Evolutionary conservation across 129 eudicot species (phyloP), one percentile per base, ranked within the genome.

Genomic region (Saussurea involucrata): DNA sequence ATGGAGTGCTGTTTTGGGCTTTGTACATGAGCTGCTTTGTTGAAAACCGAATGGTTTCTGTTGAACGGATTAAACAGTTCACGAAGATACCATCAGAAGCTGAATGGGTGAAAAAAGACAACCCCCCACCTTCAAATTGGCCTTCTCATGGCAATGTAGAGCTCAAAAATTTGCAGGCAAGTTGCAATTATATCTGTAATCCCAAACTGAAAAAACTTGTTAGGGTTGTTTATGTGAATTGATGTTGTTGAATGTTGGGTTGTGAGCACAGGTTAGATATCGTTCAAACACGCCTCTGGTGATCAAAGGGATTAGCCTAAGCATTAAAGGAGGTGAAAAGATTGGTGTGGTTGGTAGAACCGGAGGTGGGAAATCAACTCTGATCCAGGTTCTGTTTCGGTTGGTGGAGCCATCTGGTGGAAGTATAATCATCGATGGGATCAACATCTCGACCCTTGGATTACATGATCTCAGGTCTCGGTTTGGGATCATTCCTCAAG

Each of bases 311-410:
- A 85, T 94, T 18, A 67, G 84, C 5, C 83, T 86, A 11, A 81
- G 72, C 76, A 85, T 94, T 22, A 71, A 29, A 11, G 97, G 98
- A 28, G 96, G 98, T 36, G 92, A 87, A 33, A 94, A 94, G 83
- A 89, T 92, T 5, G 98, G 97, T 27, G 87, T 91, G 68, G 96
- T 94, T 80, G 97, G 98, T 9, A 84, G 98, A 78, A 94, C 98
- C 4, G 97, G 98, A 42, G 81, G 97, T 28, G 97, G 98, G 66
- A 94, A 91, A 57, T 91, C 97, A 18, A 94, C 98, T 64, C 76
- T 91, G 20, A 86, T 94, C 69, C 96, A 89, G 63, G 96, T 89
- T 37, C 83, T 94, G 63, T 94, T 91, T 75, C 75, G 96, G 78
- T 46, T 94, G 73, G 96, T 91, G 60, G 98, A 94, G 58, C 97